Evolutionary conservation across 108 stramenopile species (phyloP).

Genomic region (Seminavis robusta): DNA sequence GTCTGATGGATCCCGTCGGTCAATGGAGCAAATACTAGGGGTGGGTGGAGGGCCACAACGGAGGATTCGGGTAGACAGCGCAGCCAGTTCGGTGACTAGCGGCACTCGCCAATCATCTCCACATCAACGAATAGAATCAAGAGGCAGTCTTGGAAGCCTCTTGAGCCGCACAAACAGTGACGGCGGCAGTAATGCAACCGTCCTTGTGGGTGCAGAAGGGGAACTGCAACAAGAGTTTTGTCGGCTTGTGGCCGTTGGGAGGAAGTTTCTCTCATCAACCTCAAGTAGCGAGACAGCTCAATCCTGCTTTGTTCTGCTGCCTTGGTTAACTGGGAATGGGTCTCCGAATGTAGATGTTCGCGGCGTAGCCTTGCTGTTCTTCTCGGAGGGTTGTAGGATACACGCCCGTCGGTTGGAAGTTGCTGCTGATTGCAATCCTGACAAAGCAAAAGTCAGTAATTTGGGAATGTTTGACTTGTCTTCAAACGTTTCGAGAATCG

Average conservation of each 20-base stretch:
- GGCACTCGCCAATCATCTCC: background rate
- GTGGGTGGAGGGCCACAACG: too few species aligned
- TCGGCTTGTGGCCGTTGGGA: constrained; percentile 53
- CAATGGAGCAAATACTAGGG: too few species aligned
- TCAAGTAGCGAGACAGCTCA: constrained; percentile 9
- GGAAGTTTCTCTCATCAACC: constrained; percentile 24
- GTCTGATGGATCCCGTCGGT: too few species aligned
- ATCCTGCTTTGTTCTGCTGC: constrained; percentile 42
- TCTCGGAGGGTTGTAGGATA: constrained; percentile 40
- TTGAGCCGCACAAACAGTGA: constrained; percentile 4
- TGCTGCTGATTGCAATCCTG: constrained; percentile 39
- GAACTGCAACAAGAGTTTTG: constrained; percentile 76
- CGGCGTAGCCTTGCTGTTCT: constrained; percentile 50
- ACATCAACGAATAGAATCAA: background rate
- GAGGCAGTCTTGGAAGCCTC: background rate
- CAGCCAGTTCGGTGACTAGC: too few species aligned
- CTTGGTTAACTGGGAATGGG: constrained; percentile 54
- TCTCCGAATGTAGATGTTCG: constrained; percentile 31
- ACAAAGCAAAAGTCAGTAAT: constrained; percentile 39
- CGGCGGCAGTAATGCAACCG: constrained; percentile 35
- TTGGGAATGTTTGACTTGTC: constrained; percentile 31
- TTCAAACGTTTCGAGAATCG: too few species aligned
- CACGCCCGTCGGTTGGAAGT: constrained; percentile 46
- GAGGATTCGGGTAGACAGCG: too few species aligned
- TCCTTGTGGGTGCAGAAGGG: constrained; percentile 46